Evolutionary conservation across 148 eudicot genomes (phyloP), one percentile per base, ranked within the genome.

Genomic region (Heliamphora exappendiculata): DNA sequence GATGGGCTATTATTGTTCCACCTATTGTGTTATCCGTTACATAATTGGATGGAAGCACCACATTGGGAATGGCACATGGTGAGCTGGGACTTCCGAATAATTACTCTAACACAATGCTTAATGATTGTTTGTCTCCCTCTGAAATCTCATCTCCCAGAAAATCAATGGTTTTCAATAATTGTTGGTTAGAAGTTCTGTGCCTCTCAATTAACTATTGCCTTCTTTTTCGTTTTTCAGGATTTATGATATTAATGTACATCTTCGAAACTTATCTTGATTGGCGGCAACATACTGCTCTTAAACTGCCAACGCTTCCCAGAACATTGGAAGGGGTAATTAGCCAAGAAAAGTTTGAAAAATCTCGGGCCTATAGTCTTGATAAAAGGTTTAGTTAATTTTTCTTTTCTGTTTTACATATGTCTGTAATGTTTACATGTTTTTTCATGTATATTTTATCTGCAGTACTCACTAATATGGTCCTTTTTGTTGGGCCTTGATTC

Each of bases 301-400:
- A 88, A 85, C 75, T 91, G 76, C 91, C 89, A 31, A 92, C 87
- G 9, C 96, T 95, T 67, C 98, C 98, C 39, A 95, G 85, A 64
- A 86, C 94, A 19, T 86, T 95, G 87, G 79, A 82, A 70, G 96
- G 90, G 70, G 92, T 95, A 73, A 95, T 95, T 73, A 92, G 98
- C 85, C 89, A 87, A 77, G 96, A 92, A 76, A 95, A 95, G 81
- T 95, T 95, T 76, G 91, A 90, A 83, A 95, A 95, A 37, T 90
- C 98, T 65, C 85, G 97, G 74, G 97, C 97, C 57, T 95, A 95
- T 80, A 95, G 92, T 81, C 89, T 95, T 79, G 98, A 95, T 82
- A 95, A 95, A 83, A 95, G 98, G 98, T 95, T 58, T 49, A 19
- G 74, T 58, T 42, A 39, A 64, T 79, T 39, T 10, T 33, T 63